Evolutionary conservation across 495 filamentous ascomycete genomes (phyloP), one percentile per base, ranked within the genome.

Genomic region (Melanomma pulvis-pyrius): DNA sequence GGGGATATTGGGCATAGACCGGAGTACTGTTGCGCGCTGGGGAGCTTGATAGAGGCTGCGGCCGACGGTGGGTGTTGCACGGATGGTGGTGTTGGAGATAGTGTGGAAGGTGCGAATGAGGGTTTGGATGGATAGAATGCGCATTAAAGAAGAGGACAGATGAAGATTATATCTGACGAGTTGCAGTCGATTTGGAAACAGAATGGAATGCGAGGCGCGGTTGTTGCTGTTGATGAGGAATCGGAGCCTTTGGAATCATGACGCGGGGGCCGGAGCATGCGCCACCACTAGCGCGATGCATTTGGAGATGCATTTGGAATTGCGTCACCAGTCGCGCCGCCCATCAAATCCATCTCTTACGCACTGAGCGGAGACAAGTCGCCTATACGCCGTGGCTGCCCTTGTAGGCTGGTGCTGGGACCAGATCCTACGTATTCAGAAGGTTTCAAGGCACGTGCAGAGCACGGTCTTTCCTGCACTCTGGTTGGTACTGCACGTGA

Each of bases 1-100:
- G 2, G 92, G 90, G 67, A 94, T 86, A 15, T 46, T 58, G 21
- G 90, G 84, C 79, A 90, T 89, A 61, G 87, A 87, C 29, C 53
- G 78, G 22, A 84, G 73, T 49, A 75, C 61, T 46, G 70, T 59
- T 61, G 58, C 50, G 64, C 62, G 59, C 36, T 39, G 60, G 68
- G 67, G 65, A 30, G 60, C 59, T 48, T 69, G 53, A 52, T 60
- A 48, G 19, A 69, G 17, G 25, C 48, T 34, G 49, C 49, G 44
- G 46, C 19, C 39, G 34, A 53, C 24, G 29, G n/a, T 19, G 1
- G 65, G 52, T 7, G 41, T 62, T 39, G 52, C 34, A 25, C 56
- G 70, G 25, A 73, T 70, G 44, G 79, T 72, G 29, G 67, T 65
- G 68, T 74, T 75, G 41, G 71, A 73, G 69, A 77, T 69, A 56